Conservation (phyloP, 2,329 filamentous ascomycete species). For the Catunica adiposa region DNA sequence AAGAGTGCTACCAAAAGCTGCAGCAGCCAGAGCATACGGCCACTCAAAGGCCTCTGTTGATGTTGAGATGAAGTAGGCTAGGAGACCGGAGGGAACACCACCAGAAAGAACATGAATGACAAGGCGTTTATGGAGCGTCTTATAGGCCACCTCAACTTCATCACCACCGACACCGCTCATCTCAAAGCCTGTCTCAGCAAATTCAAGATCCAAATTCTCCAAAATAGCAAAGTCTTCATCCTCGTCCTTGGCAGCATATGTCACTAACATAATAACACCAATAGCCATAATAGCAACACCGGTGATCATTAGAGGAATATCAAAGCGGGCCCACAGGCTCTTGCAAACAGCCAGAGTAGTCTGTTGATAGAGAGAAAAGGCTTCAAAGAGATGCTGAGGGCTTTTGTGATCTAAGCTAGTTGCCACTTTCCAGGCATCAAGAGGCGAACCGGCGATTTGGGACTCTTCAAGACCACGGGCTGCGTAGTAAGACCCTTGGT, state of each 20-base stretch:
- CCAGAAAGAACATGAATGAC: slow-evolving; percentile 24
- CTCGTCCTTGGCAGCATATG: slow-evolving; percentile 50
- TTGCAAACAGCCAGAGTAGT: slow-evolving; percentile 68
- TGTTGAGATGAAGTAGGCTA: slow-evolving; percentile 18
- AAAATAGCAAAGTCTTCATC: slow-evolving; percentile 38
- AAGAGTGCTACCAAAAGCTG: slow-evolving; percentile 29
- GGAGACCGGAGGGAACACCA: slow-evolving; percentile 20
- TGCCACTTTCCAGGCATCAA: slow-evolving; percentile 32
- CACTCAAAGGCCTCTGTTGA: slow-evolving; percentile 24
- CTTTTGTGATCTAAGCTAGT: slow-evolving; percentile 24
- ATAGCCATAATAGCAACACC: slow-evolving; percentile 56
- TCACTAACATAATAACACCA: slow-evolving; percentile 50
- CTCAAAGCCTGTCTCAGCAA: slow-evolving; percentile 41
- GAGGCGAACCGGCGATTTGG: slow-evolving; percentile 26
- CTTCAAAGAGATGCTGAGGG: slow-evolving; percentile 31
- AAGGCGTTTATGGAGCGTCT: slow-evolving; percentile 25
- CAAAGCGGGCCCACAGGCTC: slow-evolving; percentile 79
- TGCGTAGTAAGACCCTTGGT: slow-evolving; percentile 67
- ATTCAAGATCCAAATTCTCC: slow-evolving; percentile 41
- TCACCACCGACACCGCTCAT: slow-evolving; percentile 25
- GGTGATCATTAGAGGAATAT: slow-evolving; percentile 67
- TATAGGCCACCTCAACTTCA: slow-evolving; percentile 19
- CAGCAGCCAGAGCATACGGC: slow-evolving; percentile 20
- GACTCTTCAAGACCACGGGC: slow-evolving; percentile 52
- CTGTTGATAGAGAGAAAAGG: slow-evolving; percentile 58